Evolutionary conservation across 768 basidiomycete species (phyloP).

Genomic region (Termitomyces titanicus): DNA sequence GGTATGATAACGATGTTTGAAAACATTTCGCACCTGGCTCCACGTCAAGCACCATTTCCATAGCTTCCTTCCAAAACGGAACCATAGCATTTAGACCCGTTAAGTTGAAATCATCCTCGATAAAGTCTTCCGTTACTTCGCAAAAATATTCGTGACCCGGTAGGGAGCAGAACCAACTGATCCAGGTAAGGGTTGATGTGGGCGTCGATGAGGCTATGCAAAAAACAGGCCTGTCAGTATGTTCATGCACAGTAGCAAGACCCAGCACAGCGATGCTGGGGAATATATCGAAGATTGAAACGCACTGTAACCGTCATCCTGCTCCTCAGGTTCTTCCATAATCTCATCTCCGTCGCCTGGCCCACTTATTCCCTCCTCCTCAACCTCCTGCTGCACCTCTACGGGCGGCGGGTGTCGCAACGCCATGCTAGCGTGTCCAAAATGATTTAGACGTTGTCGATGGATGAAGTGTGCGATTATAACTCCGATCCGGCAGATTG

Average conservation of each 20-base stretch:
- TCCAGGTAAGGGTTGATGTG: conserved; percentile 91
- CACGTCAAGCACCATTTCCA: conserved; percentile 99
- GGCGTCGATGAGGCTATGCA: conserved; percentile 82
- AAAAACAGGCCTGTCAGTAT: conserved; percentile 18
- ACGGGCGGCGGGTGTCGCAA: conserved; percentile 32
- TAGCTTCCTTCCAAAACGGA: conserved; percentile 99
- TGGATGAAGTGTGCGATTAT: conserved; percentile 24
- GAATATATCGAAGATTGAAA: conserved; percentile 24
- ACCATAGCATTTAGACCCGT: conserved; percentile 95
- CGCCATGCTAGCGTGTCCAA: conserved; percentile 26
- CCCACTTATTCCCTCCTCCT: conserved; percentile 60
- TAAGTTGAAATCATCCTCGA: conserved; percentile 98
- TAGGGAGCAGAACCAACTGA: conserved; percentile 93
- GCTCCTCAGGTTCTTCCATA: conserved; percentile 81
- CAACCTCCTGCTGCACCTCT: conserved; percentile 53
- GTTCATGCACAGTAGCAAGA: neutral
- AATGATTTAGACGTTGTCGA: conserved; percentile 16
- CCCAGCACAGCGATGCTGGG: conserved; percentile 3
- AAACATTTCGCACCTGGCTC: conserved; percentile 76
- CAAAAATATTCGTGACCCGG: conserved; percentile 98
- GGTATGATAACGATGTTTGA: neutral
- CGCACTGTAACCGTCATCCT: conserved; percentile 79
- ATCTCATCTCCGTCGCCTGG: conserved; percentile 67
- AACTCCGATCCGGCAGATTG: conserved; percentile 31
- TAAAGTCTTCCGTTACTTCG: conserved; percentile 98